Conservation (phyloP, 805 yeast genomes). For the Dipodascus geniculatus region DNA sequence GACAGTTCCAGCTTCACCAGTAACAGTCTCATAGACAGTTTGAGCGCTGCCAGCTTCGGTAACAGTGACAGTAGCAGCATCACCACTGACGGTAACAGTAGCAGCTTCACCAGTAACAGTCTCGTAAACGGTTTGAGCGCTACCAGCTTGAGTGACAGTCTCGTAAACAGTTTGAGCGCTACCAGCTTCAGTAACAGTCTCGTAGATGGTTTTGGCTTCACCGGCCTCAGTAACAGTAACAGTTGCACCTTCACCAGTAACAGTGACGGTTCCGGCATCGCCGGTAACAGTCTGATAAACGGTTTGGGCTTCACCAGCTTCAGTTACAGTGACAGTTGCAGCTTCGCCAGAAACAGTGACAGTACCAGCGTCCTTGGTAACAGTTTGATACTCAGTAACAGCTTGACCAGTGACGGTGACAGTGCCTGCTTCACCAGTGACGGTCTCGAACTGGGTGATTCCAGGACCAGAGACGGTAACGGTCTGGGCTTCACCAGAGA, state of each 20-base stretch:
- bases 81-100: slow-evolving; percentile 9
- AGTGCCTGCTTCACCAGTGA: slow-evolving; percentile 5
- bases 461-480: slow-evolving; percentile 11
- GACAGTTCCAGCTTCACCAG: slow-evolving; percentile 6
- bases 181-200: slow-evolving; percentile 2
- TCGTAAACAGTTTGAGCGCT: slow-evolving; percentile 6
- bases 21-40: slow-evolving; percentile 1
- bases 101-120: slow-evolving; percentile 4
- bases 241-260: slow-evolving; percentile 10
- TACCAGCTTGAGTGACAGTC: slow-evolving; percentile 8
- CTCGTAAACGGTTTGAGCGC: slow-evolving; percentile 10
- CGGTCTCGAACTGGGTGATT: slow-evolving; percentile 8
- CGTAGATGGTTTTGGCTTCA: background rate
- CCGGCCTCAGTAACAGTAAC: slow-evolving; percentile 8
- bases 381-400: background rate
- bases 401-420: slow-evolving; percentile 1
- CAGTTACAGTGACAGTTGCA: slow-evolving; percentile 6
- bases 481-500: slow-evolving; percentile 7
- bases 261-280: slow-evolving; percentile 9
- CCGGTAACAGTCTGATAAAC: slow-evolving; percentile 7
- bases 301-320: slow-evolving; percentile 11
- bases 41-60: background rate
- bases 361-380: slow-evolving; percentile 5
- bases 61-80: slow-evolving; percentile 8
- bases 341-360: slow-evolving; percentile 10